Base-by-base conservation (phyloP, 805 yeast species). In the Metschnikowia lunata region DNA sequence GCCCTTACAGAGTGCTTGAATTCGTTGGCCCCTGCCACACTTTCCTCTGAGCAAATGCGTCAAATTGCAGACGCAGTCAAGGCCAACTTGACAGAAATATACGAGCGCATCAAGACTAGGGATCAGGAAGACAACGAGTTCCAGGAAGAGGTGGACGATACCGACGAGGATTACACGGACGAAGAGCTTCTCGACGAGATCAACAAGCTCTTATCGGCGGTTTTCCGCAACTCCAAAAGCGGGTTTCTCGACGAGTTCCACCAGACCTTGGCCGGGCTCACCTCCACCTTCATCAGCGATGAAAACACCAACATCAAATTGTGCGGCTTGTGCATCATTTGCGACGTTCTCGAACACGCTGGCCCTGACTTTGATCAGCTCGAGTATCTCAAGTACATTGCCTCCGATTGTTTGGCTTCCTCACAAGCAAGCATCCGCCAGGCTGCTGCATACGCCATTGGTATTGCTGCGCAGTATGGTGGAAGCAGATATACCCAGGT, bases 111-210 rank as follows among this genome's bases (percentile, higher is more conserved):
- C 43, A 80, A 79, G 57, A 77, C 74, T 30, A 83, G 95, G 50
- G 89, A 87, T 42, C 74, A 72, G 47, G 83, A 76, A 35, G 93
- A 85, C 51, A 96, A 88, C 59, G 96, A 87, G 56, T 89, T 83
- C 62, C 84, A 85, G 47, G 97, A 88, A 66, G 97, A 88, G 36
- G 71, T 82, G 6, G 95, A 85, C 46, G 86, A 80, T 43, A 89
- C 83, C 45, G 97, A 90, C 44, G 88, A 82, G 46, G 95, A 85
- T 56, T 79, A 74, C 54, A 83, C 93, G 1, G 98, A 93, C 62
- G 97, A 89, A 59, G 97, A 90, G 59, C 69, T 93, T 37, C 67
- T 89, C 40, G 95, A 88, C 56, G 96, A 91, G 60, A 80, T 89
- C 50, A 86, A 85, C 61, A 85, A 84, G 60, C 82, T 85, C 1